These are phyloP conservation scores for Lipomyces spencermartinsiae DNA, from an alignment of 805 yeast genomes.

Conservation along the genomic window DNA sequence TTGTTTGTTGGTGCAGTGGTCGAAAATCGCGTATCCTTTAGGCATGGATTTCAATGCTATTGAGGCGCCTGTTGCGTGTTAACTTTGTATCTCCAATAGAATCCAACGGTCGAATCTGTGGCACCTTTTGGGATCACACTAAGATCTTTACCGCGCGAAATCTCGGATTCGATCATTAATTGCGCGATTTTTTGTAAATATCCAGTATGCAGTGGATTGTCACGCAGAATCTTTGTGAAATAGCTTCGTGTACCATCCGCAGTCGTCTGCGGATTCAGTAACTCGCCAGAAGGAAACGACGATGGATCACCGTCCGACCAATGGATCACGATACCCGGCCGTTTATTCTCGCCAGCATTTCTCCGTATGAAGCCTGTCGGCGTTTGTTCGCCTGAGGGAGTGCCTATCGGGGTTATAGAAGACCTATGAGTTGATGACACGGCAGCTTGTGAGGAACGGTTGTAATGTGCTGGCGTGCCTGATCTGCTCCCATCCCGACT, in stretches of 20 bases:
- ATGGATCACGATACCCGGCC: background rate
- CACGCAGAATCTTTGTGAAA: slow-evolving; percentile 2
- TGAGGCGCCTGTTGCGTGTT: slow-evolving; percentile 4
- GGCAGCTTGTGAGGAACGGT: background rate
- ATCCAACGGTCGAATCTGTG: background rate
- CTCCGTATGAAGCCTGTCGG: background rate
- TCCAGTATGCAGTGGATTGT: background rate
- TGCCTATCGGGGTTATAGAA: background rate
- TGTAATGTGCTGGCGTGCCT: background rate
- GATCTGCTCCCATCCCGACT: background rate
- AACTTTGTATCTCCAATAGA: background rate
- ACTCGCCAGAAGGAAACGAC: slow-evolving; percentile 16
- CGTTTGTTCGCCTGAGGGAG: background rate
- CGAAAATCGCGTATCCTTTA: slow-evolving; percentile 16
- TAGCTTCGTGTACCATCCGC: slow-evolving; percentile 12
- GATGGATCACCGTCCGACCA: slow-evolving; percentile 29
- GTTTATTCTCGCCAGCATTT: background rate
- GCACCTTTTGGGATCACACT: background rate
- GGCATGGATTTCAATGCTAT: slow-evolving; percentile 15
- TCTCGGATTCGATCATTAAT: background rate
- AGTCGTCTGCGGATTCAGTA: slow-evolving; percentile 9
- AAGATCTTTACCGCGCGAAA: background rate
- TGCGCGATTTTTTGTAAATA: background rate
- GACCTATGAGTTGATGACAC: background rate
- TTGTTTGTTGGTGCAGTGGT: slow-evolving; percentile 16